Conservation (phyloP, 2,329 filamentous ascomycete species). For the Periglandula ipomoeae region DNA sequence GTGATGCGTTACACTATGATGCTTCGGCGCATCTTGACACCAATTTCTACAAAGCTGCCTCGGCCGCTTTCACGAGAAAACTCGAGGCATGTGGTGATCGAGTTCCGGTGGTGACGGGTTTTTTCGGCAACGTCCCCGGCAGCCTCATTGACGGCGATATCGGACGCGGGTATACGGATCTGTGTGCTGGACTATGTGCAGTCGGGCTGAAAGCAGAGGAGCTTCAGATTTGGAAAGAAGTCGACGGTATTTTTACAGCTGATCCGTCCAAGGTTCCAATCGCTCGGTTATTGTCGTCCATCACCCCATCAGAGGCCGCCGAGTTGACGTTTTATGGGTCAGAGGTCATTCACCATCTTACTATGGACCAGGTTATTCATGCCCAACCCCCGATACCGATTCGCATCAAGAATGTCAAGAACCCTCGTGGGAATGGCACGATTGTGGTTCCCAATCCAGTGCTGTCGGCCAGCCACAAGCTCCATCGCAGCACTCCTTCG, state of each 20-base stretch:
- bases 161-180: conserved; percentile 90
- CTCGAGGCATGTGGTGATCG: conserved; percentile 55
- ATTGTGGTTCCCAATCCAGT: conserved; percentile 70
- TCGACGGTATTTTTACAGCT: conserved; percentile 82
- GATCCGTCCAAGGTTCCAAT: conserved; percentile 90
- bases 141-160: conserved; percentile 82
- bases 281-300: conserved; percentile 75
- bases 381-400: conserved; percentile 72
- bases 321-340: conserved; percentile 92
- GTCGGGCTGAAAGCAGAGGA: conserved; percentile 82
- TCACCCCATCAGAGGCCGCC: conserved; percentile 90
- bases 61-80: conserved; percentile 51
- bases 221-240: conserved; percentile 97
- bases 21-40: conserved; percentile 51
- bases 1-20: conserved; percentile 67
- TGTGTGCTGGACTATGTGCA: conserved; percentile 85
- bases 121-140: conserved; percentile 88
- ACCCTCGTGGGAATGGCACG: conserved; percentile 68
- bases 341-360: conserved; percentile 97
- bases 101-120: conserved; percentile 79
- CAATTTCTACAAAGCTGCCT: conserved; percentile 60
- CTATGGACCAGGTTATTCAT: conserved; percentile 92
- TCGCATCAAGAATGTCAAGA: conserved; percentile 88
- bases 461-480: conserved; percentile 47
- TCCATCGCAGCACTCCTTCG: conserved; percentile 39